A percentile compares a stretch with the other conserved stretches of the same genome.
Evolutionary conservation across 441 rosid species (phyloP).

Genomic region (Gossypium gossypioides): DNA sequence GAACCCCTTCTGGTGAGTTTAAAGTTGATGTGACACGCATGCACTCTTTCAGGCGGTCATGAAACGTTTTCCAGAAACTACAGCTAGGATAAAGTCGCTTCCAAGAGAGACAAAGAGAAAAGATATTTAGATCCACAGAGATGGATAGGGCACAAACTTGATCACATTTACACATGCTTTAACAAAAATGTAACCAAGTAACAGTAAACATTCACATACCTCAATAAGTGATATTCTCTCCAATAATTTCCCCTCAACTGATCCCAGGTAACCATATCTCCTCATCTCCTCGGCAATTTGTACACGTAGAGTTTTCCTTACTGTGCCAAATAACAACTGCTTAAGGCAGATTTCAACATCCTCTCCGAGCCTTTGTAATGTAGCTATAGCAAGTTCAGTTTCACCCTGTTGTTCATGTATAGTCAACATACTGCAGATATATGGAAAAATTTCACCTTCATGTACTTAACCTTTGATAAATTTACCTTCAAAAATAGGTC

Average conservation of each 20-base stretch:
- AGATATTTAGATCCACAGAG: slow-evolving; percentile 25
- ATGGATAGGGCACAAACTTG: slow-evolving; percentile 20
- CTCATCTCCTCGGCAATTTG: slow-evolving; percentile 80
- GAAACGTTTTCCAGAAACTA: slow-evolving; percentile 80
- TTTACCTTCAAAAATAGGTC: slow-evolving; percentile 86
- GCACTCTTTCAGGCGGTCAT: slow-evolving; percentile 44
- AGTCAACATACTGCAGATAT: slow-evolving; percentile 26
- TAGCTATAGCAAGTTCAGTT: slow-evolving; percentile 74
- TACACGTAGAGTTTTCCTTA: slow-evolving; percentile 70
- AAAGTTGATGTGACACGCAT: slow-evolving; percentile 26
- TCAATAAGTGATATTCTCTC: slow-evolving; percentile 76
- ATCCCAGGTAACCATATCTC: slow-evolving; percentile 66
- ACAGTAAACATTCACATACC: slow-evolving; percentile 38
- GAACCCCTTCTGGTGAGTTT: slow-evolving; percentile 35
- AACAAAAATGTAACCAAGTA: slow-evolving; percentile 10
- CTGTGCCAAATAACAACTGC: slow-evolving; percentile 91
- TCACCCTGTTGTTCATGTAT: slow-evolving; percentile 67
- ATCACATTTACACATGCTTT: slow-evolving; percentile 12
- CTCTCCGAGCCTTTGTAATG: slow-evolving; percentile 94
- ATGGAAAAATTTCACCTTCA: slow-evolving; percentile 15
- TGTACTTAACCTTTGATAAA: slow-evolving; percentile 22
- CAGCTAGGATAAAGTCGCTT: slow-evolving; percentile 97
- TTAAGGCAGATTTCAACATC: slow-evolving; percentile 76
- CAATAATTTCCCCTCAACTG: slow-evolving; percentile 66
- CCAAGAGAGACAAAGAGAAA: slow-evolving; percentile 27